Evolutionary conservation across 2,329 filamentous ascomycete genomes (phyloP).

Genomic region (Calonectria crousiana): DNA sequence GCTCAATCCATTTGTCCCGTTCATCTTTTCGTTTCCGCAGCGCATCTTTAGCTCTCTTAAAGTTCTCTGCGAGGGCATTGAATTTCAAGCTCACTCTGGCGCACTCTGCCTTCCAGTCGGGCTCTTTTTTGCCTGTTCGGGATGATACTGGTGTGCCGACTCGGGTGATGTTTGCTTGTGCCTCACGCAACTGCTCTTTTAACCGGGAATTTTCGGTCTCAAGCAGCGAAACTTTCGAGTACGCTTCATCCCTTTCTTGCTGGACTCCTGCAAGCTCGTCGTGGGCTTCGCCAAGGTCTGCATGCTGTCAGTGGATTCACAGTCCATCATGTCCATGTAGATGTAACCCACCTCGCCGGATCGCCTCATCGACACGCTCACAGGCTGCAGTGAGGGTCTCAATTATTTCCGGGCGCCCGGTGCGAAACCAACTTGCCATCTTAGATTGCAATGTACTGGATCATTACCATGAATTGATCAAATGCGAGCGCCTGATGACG

Average conservation of each 20-base stretch:
- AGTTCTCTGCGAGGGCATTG: constrained; percentile 54
- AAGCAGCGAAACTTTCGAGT: constrained; percentile 22
- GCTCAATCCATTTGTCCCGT: constrained; percentile 59
- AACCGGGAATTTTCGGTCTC: constrained; percentile 37
- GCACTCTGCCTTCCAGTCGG: constrained; percentile 49
- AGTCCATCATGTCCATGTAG: constrained; percentile 11
- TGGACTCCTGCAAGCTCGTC: constrained; percentile 46
- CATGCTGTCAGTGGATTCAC: constrained; percentile 28
- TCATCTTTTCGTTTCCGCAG: constrained; percentile 56
- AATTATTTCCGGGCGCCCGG: constrained; percentile 54
- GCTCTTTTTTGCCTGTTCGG: constrained; percentile 18
- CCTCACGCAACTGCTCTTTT: constrained; percentile 30
- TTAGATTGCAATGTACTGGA: background rate
- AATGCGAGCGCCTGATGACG: background rate
- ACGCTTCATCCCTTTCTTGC: constrained; percentile 34
- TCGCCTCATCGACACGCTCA: constrained; percentile 53
- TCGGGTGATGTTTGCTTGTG: constrained; percentile 13
- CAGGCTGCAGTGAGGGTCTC: constrained; percentile 56
- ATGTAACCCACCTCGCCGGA: constrained; percentile 48
- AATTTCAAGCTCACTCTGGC: constrained; percentile 55
- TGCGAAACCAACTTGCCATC: constrained; percentile 56
- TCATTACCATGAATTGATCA: background rate
- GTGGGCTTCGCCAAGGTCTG: constrained; percentile 57
- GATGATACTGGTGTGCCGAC: background rate
- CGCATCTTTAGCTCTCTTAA: constrained; percentile 55